These are phyloP conservation scores for Curvularia sp. DNA, from an alignment of 2,329 filamentous ascomycete genomes.

Conservation along the genomic window DNA sequence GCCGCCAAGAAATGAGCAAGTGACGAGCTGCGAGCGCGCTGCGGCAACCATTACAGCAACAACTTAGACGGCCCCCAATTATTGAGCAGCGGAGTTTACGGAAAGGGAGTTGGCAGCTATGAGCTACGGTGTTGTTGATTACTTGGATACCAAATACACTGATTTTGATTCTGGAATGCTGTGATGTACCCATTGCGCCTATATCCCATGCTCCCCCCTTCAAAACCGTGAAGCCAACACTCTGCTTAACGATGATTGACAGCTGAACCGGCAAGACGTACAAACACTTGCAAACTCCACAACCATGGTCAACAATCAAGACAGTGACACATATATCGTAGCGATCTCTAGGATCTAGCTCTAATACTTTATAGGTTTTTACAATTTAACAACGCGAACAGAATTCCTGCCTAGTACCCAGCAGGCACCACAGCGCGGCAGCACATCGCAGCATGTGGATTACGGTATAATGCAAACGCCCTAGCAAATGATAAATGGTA, in stretches of 20 bases:
- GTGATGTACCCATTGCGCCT: constrained; percentile 18
- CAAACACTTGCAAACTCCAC: neutral
- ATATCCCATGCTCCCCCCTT: neutral
- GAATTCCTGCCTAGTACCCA: constrained; percentile 1
- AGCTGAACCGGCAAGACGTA: neutral
- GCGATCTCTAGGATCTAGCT: constrained; percentile 39
- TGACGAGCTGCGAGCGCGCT: neutral
- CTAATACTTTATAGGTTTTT: constrained; percentile 34
- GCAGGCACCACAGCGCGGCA: constrained; percentile 15
- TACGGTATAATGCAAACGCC: constrained; percentile 49
- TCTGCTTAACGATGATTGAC: neutral
- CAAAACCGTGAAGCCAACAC: neutral
- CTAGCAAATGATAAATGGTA: constrained; percentile 37
- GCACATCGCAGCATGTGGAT: constrained; percentile 30
- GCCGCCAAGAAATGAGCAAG: constrained; percentile 25
- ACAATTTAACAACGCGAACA: constrained; percentile 18
- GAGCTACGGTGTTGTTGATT: neutral
- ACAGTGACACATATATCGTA: constrained; percentile 14
- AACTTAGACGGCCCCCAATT: neutral
- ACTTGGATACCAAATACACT: constrained; percentile 24
- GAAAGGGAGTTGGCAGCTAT: neutral
- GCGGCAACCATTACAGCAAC: constrained; percentile 7
- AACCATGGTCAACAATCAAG: neutral
- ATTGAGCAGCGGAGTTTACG: constrained; percentile 8
- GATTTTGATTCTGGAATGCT: constrained; percentile 28